Base-by-base conservation (phyloP, 495 filamentous ascomycete genomes). In the Melanomma pulvis-pyrius region DNA sequence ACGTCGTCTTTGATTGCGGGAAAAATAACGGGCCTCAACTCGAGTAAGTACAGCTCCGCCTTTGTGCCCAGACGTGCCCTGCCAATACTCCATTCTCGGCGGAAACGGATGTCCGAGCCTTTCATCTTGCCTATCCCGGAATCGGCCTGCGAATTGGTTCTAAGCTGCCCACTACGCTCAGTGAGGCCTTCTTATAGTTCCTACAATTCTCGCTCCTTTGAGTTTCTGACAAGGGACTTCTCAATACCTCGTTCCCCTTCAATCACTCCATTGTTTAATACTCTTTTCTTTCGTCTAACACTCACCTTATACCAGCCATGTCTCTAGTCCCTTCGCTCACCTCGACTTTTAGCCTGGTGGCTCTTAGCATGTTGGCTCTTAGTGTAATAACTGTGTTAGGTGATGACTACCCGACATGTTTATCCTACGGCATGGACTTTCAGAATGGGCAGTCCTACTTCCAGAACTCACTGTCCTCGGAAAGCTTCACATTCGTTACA, bases 341-440 rank as follows among this genome's bases (percentile, higher is more conserved):
- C 34, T 36, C 36, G n/a, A 15, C 29, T 22, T 47, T 34, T 1
- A 22, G 25, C 21, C 25, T 47, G 4, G 3, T 64, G 11, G 47
- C 59, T 17, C 49, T 71, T 21, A 24, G 46, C 25, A 41, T 70
- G 4, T 8, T 64, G 11, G 47, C 59, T 17, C 49, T 71, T 21
- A 24, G 46, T 21, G 59, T 49, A 9, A 59, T 54, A 22, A 54
- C 51, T 19, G 59, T 54, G 2, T 12, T 69, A 13, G 70, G 58
- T 25, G 53, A 48, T 21, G 39, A n/a, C 8, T 51, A 25, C 24
- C 26, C 22, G n/a, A n/a, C 7, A 19, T 67, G 64, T 29, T 7
- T 56, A 8, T 71, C 72, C 13, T 75, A 61, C 49, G 74, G 74
- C 54, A 70, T 77, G 55, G 74, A 77, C 59, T 77, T 76, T 34